These are phyloP conservation scores for Symbiotaphrina buchneri DNA, from an alignment of 495 filamentous ascomycete genomes.

Conservation along the genomic window DNA sequence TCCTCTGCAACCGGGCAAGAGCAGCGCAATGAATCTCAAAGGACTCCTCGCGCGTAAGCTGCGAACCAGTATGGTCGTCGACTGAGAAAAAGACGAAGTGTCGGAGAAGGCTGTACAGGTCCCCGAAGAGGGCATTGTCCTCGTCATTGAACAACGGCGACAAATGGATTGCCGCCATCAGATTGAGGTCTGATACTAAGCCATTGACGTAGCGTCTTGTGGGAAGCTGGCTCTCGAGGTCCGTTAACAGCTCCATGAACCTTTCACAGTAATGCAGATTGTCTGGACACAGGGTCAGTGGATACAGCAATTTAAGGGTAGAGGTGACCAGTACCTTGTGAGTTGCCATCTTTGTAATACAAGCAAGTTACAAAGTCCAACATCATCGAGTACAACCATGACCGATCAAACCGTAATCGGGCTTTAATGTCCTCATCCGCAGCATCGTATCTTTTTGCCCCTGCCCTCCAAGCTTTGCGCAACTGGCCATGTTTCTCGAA, in stretches of 20 bases:
- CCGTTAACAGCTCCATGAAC: conserved; percentile 75
- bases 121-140: conserved; percentile 57
- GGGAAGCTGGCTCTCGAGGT: conserved; percentile 81
- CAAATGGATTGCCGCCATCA: conserved; percentile 60
- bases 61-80: conserved; percentile 70
- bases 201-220: conserved; percentile 88
- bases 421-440: conserved; percentile 62
- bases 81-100: conserved; percentile 80
- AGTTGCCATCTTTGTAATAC: conserved; percentile 27
- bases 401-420: conserved; percentile 71
- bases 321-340: conserved; percentile 4
- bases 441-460: conserved; percentile 66
- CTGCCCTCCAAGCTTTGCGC: conserved; percentile 79
- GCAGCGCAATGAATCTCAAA: conserved; percentile 57
- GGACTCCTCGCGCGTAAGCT: conserved; percentile 45
- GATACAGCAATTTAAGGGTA: background rate
- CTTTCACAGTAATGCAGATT: conserved; percentile 73
- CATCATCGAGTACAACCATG: conserved; percentile 77
- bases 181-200: conserved; percentile 71
- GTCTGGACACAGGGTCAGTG: conserved; percentile 26
- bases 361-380: conserved; percentile 62
- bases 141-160: conserved; percentile 57
- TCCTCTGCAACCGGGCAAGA: conserved; percentile 62
- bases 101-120: conserved; percentile 52
- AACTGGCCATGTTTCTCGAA: conserved; percentile 46